These are phyloP conservation scores for Casuarina equisetifolia DNA, from an alignment of 306 rosid genomes.

Conservation along the genomic window DNA sequence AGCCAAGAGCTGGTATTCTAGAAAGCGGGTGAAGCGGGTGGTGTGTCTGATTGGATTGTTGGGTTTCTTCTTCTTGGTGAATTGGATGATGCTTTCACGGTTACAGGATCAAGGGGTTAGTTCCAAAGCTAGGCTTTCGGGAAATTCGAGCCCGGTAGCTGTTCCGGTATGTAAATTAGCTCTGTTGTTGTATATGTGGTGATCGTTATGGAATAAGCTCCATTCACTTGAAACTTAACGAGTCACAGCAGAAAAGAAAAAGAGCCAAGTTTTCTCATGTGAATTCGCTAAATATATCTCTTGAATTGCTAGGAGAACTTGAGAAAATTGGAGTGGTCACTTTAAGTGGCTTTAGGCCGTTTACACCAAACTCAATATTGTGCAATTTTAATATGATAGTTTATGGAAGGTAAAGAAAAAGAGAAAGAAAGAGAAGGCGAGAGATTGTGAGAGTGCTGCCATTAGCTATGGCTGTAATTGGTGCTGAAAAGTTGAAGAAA, in stretches of 20 bases:
- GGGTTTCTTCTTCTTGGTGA: conserved; percentile 51
- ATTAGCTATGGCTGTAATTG: background rate
- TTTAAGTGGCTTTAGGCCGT: background rate
- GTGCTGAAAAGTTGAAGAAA: background rate
- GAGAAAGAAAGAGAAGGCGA: background rate
- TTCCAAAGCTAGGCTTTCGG: conserved; percentile 23
- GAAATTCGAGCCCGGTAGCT: conserved; percentile 41
- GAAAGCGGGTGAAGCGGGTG: conserved; percentile 57
- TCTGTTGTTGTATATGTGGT: background rate
- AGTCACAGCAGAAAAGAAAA: no score
- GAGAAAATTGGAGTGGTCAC: background rate
- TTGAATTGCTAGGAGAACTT: background rate
- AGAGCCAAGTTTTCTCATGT: background rate
- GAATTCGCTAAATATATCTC: background rate
- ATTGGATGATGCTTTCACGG: conserved; percentile 69
- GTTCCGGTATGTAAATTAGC: conserved; percentile 37
- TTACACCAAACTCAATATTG: background rate
- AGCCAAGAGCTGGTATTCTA: conserved; percentile 51
- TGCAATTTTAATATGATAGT: background rate
- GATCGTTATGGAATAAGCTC: no score
- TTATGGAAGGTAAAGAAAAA: background rate
- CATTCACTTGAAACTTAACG: no score
- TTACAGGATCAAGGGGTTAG: conserved; percentile 45
- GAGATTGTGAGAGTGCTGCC: background rate
- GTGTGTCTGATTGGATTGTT: conserved; percentile 50